phyloP scores from a whole-genome alignment of 2,329 filamentous ascomycete species.

The Penicillium sumatraense region DNA sequence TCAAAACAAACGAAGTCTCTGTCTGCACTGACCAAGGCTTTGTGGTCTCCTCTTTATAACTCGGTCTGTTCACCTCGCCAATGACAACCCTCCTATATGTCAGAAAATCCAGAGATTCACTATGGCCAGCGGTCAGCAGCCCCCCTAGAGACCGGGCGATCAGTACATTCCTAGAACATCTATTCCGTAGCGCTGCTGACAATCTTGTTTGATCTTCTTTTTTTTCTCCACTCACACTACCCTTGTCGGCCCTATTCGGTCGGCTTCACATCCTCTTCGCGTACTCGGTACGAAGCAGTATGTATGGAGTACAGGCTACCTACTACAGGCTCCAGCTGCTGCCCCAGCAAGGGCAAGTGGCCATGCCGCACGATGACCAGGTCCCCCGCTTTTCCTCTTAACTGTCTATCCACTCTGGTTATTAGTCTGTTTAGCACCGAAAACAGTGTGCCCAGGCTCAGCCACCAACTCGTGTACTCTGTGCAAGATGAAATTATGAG shows the following conservation, averaged over 20 bases:
- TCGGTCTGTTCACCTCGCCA: neutral
- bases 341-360: slow-evolving; percentile 1
- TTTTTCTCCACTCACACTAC: slow-evolving; percentile 32
- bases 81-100: neutral
- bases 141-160: slow-evolving; percentile 28
- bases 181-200: slow-evolving; percentile 24
- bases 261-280: neutral
- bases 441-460: neutral
- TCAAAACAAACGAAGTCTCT: slow-evolving; percentile 1
- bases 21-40: neutral
- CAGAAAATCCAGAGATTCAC: neutral
- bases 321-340: neutral
- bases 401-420: neutral
- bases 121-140: neutral
- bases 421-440: neutral
- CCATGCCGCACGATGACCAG: neutral
- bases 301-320: no score
- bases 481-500: neutral
- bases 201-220: slow-evolving; percentile 37
- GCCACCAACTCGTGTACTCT: neutral
- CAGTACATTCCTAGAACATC: slow-evolving; percentile 38
- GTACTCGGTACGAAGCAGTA: neutral
- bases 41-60: neutral
- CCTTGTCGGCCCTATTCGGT: slow-evolving; percentile 15
- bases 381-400: neutral